Evolutionary conservation across 2,329 filamentous ascomycete genomes (phyloP).

Genomic region (Botrytis squamosa): DNA sequence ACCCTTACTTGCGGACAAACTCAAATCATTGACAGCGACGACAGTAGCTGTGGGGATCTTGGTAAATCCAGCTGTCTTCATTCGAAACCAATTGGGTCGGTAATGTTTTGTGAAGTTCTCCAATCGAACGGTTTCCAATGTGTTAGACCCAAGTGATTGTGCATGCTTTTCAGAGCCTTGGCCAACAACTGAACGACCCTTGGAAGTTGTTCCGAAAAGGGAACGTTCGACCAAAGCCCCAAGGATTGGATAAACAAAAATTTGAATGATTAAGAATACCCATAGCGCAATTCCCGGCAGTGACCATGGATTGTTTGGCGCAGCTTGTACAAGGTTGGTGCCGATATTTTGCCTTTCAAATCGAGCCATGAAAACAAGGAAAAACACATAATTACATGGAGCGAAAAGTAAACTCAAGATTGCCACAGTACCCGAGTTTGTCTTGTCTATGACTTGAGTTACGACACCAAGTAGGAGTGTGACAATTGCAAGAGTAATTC

Average conservation of each 20-base stretch:
- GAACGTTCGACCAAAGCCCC: slow-evolving; percentile 71
- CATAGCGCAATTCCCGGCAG: slow-evolving; percentile 75
- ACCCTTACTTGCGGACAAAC: slow-evolving; percentile 68
- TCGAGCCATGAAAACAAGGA: slow-evolving; percentile 71
- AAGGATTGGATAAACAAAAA: slow-evolving; percentile 72
- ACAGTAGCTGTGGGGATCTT: slow-evolving; percentile 60
- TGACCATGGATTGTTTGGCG: slow-evolving; percentile 65
- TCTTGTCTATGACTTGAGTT: slow-evolving; percentile 67
- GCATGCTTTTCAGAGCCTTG: slow-evolving; percentile 19
- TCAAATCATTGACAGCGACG: slow-evolving; percentile 73
- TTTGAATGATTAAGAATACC: slow-evolving; percentile 75
- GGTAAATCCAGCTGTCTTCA: slow-evolving; percentile 41
- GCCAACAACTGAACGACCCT: slow-evolving; percentile 54
- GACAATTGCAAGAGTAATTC: slow-evolving; percentile 72
- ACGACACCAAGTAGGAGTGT: slow-evolving; percentile 77
- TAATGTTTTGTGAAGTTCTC: slow-evolving; percentile 78
- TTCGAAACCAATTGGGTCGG: slow-evolving; percentile 60
- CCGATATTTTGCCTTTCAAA: slow-evolving; percentile 64
- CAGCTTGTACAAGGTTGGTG: slow-evolving; percentile 59
- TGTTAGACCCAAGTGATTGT: slow-evolving; percentile 26
- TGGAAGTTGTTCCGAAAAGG: slow-evolving; percentile 72
- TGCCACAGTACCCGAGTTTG: slow-evolving; percentile 60
- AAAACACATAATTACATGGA: slow-evolving; percentile 85
- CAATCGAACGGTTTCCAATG: slow-evolving; percentile 61
- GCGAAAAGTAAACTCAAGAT: slow-evolving; percentile 76